Evolutionary conservation across 179 eudicot species (phyloP).

Genomic region (Corrigiola litoralis): DNA sequence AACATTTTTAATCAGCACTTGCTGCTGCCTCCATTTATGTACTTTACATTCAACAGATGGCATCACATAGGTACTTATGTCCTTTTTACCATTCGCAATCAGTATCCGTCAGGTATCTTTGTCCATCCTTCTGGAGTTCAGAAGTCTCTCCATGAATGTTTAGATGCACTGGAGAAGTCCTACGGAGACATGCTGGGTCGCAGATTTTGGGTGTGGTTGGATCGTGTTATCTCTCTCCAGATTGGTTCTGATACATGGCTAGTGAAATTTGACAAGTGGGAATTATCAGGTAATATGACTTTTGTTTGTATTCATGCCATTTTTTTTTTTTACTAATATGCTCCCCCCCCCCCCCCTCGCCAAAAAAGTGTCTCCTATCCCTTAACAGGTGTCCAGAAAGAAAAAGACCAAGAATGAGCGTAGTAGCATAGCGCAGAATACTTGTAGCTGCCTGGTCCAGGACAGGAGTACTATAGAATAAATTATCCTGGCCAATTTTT

Average conservation of each 20-base stretch:
- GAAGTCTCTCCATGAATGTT: slow-evolving; percentile 30
- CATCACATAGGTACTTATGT: background rate
- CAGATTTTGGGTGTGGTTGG: slow-evolving; percentile 38
- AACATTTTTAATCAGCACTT: too few species aligned
- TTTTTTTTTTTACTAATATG: background rate
- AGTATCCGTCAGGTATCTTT: slow-evolving; percentile 39
- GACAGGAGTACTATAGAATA: too few species aligned
- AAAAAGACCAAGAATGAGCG: too few species aligned
- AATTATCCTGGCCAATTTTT: too few species aligned
- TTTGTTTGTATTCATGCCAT: background rate
- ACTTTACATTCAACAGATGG: background rate
- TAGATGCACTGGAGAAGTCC: slow-evolving; percentile 24
- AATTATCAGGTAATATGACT: slow-evolving; percentile 28
- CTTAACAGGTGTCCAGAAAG: too few species aligned
- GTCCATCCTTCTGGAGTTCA: slow-evolving; percentile 40
- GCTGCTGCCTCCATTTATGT: background rate
- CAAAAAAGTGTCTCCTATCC: too few species aligned
- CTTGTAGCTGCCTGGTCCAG: too few species aligned
- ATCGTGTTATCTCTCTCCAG: slow-evolving; percentile 35
- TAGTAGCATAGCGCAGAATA: too few species aligned
- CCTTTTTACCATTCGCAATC: slow-evolving; percentile 11
- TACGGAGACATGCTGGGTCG: slow-evolving; percentile 35
- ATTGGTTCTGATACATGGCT: slow-evolving; percentile 48
- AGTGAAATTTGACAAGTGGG: slow-evolving; percentile 46
- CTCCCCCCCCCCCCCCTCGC: background rate